phyloP scores from a whole-genome alignment of 2,329 filamentous ascomycete species.

The Aspergillus hortae region DNA sequence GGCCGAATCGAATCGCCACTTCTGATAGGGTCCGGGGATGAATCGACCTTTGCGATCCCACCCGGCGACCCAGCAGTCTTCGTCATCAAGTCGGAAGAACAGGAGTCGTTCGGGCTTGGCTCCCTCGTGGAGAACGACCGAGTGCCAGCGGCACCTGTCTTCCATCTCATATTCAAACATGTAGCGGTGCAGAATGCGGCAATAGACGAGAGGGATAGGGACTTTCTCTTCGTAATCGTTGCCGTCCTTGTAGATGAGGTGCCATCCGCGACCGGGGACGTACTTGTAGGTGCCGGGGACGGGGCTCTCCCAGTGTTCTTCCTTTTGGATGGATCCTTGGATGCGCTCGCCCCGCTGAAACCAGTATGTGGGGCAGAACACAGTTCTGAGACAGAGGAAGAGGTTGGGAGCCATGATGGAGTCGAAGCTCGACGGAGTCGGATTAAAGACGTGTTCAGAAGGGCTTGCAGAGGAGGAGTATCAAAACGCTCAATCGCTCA shows the following conservation, averaged over 20 bases:
- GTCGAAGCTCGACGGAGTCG: neutral
- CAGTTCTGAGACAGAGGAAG: constrained; percentile 47
- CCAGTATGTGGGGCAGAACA: constrained; percentile 50
- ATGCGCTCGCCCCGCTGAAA: constrained; percentile 40
- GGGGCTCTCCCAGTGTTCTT: constrained; percentile 49
- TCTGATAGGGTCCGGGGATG: constrained; percentile 49
- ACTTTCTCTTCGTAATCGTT: constrained; percentile 30
- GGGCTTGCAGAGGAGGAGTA: constrained; percentile 1
- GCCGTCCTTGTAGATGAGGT: constrained; percentile 42
- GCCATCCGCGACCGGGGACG: constrained; percentile 50
- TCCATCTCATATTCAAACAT: constrained; percentile 48
- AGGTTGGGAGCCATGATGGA: constrained; percentile 49
- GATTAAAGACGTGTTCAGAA: neutral
- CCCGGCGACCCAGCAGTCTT: constrained; percentile 47
- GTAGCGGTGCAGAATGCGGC: constrained; percentile 48
- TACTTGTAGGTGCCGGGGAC: constrained; percentile 49
- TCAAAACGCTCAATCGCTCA: constrained; percentile 21
- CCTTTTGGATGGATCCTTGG: constrained; percentile 37
- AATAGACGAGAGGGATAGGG: constrained; percentile 43
- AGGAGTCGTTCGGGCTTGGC: constrained; percentile 38
- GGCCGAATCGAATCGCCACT: constrained; percentile 45
- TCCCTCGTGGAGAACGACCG: constrained; percentile 35
- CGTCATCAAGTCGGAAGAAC: constrained; percentile 51
- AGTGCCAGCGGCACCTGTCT: constrained; percentile 42
- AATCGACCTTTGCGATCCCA: constrained; percentile 50